Conservation (phyloP, 129 eudicot species). For the Scalesia atractyloides region DNA sequence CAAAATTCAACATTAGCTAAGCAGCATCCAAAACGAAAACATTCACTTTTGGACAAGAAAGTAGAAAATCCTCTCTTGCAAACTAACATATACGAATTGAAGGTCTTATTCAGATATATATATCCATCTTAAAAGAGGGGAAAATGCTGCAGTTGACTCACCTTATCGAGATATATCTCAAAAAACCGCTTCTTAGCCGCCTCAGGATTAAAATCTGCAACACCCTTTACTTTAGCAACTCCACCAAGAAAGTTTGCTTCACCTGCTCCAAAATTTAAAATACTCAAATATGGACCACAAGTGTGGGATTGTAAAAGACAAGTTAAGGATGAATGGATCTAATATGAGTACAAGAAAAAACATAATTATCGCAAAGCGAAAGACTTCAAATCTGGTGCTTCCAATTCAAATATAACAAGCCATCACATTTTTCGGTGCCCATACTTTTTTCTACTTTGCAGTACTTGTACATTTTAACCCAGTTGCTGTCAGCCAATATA, state of each 20-base stretch:
- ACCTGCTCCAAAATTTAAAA: constrained; percentile 48
- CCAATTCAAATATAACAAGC: neutral
- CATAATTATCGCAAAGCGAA: neutral
- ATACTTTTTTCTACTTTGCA: neutral
- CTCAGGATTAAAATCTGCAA: constrained; percentile 67
- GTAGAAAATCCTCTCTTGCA: constrained; percentile 4
- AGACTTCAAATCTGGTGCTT: neutral
- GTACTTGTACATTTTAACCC: neutral
- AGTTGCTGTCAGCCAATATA: neutral
- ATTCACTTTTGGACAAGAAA: constrained; percentile 13
- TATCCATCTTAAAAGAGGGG: neutral
- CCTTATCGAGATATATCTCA: constrained; percentile 93
- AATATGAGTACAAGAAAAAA: neutral
- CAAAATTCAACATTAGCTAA: constrained; percentile 20
- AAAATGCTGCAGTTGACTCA: constrained; percentile 28
- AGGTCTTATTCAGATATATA: constrained; percentile 5
- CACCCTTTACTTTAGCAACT: constrained; percentile 85
- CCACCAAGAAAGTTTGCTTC: constrained; percentile 99
- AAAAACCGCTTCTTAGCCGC: constrained; percentile 92
- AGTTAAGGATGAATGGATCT: neutral
- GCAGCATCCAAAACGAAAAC: neutral
- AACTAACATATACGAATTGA: neutral
- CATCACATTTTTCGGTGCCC: neutral
- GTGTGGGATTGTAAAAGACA: constrained; percentile 13
- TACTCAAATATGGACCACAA: constrained; percentile 13